These are phyloP conservation scores for Omphalea diandra DNA, from an alignment of 441 rosid species.

Conservation along the genomic window DNA sequence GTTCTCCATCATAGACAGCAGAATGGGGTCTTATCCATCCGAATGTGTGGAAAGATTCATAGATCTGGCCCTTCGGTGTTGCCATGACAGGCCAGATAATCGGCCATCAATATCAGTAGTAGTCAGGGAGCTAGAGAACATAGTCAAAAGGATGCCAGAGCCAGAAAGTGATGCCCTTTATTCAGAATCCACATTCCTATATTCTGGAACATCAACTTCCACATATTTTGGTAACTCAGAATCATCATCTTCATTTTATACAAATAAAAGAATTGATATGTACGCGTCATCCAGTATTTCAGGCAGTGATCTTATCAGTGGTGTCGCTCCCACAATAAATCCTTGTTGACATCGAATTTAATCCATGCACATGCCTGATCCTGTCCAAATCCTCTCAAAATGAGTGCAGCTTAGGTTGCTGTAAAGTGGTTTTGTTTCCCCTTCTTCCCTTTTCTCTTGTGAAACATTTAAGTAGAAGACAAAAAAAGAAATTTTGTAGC, in stretches of 20 bases:
- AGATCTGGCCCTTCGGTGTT: slow-evolving; percentile 59
- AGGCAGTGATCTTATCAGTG: slow-evolving; percentile 79
- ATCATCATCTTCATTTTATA: slow-evolving; percentile 40
- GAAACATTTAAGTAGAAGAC: background rate
- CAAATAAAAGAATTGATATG: slow-evolving; percentile 36
- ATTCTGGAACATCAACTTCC: slow-evolving; percentile 1
- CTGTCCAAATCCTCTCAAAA: background rate
- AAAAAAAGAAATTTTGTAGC: background rate
- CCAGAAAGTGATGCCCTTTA: slow-evolving; percentile 23
- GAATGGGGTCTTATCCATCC: slow-evolving; percentile 77
- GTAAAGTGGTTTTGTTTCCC: background rate
- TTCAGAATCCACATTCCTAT: slow-evolving; percentile 19
- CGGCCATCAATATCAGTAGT: slow-evolving; percentile 70
- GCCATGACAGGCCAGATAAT: slow-evolving; percentile 61
- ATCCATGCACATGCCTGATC: background rate
- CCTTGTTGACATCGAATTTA: slow-evolving; percentile 40
- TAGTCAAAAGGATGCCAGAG: slow-evolving; percentile 49
- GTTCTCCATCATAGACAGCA: slow-evolving; percentile 68
- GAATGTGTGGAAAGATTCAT: slow-evolving; percentile 61
- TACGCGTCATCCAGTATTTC: slow-evolving; percentile 26
- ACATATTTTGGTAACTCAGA: slow-evolving; percentile 25
- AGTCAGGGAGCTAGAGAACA: slow-evolving; percentile 69
- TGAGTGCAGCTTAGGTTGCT: background rate
- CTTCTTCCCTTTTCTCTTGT: background rate
- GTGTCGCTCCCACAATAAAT: slow-evolving; percentile 45